Base-by-base conservation (phyloP, 2,329 filamentous ascomycete genomes). In the Alternaria tenuissima region DNA sequence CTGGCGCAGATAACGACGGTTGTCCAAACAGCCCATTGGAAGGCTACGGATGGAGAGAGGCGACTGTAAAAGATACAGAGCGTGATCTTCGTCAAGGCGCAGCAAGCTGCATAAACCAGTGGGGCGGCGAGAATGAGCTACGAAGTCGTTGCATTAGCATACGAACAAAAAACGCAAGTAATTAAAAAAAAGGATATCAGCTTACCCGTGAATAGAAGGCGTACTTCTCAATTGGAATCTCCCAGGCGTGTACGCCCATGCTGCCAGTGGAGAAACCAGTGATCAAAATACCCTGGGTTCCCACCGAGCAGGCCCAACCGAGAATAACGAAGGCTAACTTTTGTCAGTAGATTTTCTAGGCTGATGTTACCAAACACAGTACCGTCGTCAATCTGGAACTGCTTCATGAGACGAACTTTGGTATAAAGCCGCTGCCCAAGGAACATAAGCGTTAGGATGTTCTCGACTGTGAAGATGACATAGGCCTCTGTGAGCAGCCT, bases 341-440 rank as follows among this genome's bases (percentile, higher is more conserved):
- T 14, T 20, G 30, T 61, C 9, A 61, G 59, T 24, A 32, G 8
- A 8, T 22, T 39, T 7, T 6, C 14, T 7, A 38, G 9, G 24
- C 36, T 16, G 16, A n/a, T 20, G 5, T 36, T 41, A 9, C 51
- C 11, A n/a, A 26, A 24, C 18, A 30, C 38, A 26, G 16, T 55
- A 75, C 73, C 66, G 59, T 76, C 73, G 38, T 76, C 72, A 38
- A 72, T 24, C 6, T 68, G 64, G 42, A 76, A 63, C 3, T 59
- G 61, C 16, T 65, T 65, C 48, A 67, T 65, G 11, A 76, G 56
- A 22, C 51, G 16, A 3, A 69, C 41, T 47, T 72, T 74, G 1
- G 67, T 69, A 48, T 75, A 76, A n/a, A 75, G 52, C 14, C 72
- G 65, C 60, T 75, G 72, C 1, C 60, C 36, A 9, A 75, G 47